Base-by-base conservation (phyloP, 441 rosid species). In the Erodium trifolium region DNA sequence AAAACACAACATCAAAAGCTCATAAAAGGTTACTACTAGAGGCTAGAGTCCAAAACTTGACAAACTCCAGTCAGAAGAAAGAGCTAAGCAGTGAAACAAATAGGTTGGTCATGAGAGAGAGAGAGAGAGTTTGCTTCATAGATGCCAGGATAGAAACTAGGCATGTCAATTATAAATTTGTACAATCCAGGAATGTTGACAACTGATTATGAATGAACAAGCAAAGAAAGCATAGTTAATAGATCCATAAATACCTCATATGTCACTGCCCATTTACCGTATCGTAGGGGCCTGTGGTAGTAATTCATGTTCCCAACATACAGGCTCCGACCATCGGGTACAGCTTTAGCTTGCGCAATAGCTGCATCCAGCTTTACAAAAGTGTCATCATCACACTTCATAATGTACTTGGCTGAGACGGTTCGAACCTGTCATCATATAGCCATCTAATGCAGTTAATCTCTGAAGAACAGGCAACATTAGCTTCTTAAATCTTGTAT, bases 211-310 rank as follows among this genome's bases (percentile, higher is more conserved):
- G 4, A 12, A 57, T 18, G 19, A 67, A 39, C 51, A 71, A 9
- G 51, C 14, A 45, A 51, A 23, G 45, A 10, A 53, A 67, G 67
- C 18, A 2, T 27, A 45, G 51, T 17, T 57, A 53, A 45, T 3
- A n/a, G 45, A 9, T 59, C 39, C 43, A 65, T 34, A 14, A 71
- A 34, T 84, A 92, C 97, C 94, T 92, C 94, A 45, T 88, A 84
- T 8, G 92, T 85, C 75, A 92, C 96, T 10, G 90, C 96, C 97
- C 97, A 92, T 88, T 92, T 92, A 49, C 97, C 97, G 3, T 86
- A 62, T 14, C 96, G 85, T 57, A 92, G 77, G 75, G 96, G 96
- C 81, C 83, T 89, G 71, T 88, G 94, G 81, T 82, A 84, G 76
- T 89, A 88, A 78, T 92, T 92, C 73, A 89, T 82, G 73, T 92